A percentile compares a stretch with the other conserved stretches of the same genome.
Conservation (phyloP, 441 rosid genomes). For the Melastoma candidum region DNA sequence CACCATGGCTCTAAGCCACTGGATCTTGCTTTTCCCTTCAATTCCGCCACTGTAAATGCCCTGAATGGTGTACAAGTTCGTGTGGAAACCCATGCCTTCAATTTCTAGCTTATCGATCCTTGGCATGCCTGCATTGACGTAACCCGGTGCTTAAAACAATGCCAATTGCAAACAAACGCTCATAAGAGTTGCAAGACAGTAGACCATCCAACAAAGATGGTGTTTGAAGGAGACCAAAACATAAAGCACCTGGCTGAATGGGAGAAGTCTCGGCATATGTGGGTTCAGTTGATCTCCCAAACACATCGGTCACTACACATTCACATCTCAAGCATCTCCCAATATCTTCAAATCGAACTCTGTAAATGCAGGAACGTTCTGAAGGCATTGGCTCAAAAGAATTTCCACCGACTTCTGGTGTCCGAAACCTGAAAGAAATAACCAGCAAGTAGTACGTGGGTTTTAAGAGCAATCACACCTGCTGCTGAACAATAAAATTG, state of each 20-base stretch:
- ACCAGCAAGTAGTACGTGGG: background rate
- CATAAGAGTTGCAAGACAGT: too few species aligned
- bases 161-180: background rate
- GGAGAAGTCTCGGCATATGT: slow-evolving; percentile 65
- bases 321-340: slow-evolving; percentile 86
- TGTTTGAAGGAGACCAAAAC: slow-evolving; percentile 5
- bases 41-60: slow-evolving; percentile 91
- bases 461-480: too few species aligned
- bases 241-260: slow-evolving; percentile 63
- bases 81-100: slow-evolving; percentile 91
- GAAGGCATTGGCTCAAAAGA: slow-evolving; percentile 63
- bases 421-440: slow-evolving; percentile 55
- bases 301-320: slow-evolving; percentile 84
- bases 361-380: slow-evolving; percentile 71
- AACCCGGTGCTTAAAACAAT: slow-evolving; percentile 2
- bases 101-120: slow-evolving; percentile 85
- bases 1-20: slow-evolving; percentile 96
- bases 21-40: slow-evolving; percentile 96
- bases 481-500: too few species aligned
- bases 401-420: slow-evolving; percentile 34
- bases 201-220: background rate
- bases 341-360: slow-evolving; percentile 69
- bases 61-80: slow-evolving; percentile 81
- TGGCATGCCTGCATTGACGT: slow-evolving; percentile 54
- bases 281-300: slow-evolving; percentile 91